Evolutionary conservation across 192 early-diverging fungal species (phyloP).

Genomic region (Dissophora globulifera): DNA sequence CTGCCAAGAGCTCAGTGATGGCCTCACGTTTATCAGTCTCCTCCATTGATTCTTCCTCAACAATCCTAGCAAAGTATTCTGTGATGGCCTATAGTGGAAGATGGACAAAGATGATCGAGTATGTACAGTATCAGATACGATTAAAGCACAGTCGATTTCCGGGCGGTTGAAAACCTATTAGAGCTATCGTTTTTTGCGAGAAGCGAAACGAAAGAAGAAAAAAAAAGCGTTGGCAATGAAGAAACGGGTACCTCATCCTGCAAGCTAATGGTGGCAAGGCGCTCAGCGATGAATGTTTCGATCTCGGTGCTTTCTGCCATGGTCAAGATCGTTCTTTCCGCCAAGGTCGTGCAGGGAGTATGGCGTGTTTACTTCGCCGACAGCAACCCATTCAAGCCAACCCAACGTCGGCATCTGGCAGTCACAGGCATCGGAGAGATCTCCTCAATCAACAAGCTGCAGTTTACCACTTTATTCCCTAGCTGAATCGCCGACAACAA

Average conservation of each 20-base stretch:
- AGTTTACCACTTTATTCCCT: too few species aligned
- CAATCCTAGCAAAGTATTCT: constrained; percentile 76
- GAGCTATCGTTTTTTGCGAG: too few species aligned
- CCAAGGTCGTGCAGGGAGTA: too few species aligned
- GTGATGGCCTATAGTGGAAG: constrained; percentile 58
- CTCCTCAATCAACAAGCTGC: too few species aligned
- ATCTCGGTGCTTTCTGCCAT: constrained; percentile 43
- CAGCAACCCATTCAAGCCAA: too few species aligned
- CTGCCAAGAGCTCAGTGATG: constrained; percentile 74
- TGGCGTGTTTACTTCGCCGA: background rate
- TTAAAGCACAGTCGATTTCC: too few species aligned
- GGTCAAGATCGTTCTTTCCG: background rate
- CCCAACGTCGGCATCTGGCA: too few species aligned
- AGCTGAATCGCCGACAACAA: too few species aligned
- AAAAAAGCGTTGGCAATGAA: background rate
- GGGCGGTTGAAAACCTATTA: too few species aligned
- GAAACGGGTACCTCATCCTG: constrained; percentile 48
- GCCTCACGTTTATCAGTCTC: constrained; percentile 74
- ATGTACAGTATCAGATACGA: too few species aligned
- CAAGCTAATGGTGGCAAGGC: constrained; percentile 29
- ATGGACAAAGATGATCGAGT: too few species aligned
- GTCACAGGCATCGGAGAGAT: too few species aligned
- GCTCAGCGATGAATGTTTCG: constrained; percentile 44
- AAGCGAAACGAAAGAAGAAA: constrained; percentile 1
- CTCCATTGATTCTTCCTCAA: constrained; percentile 69